Conservation (phyloP, 2,329 filamentous ascomycete genomes). For the Nothopassalora personata region DNA sequence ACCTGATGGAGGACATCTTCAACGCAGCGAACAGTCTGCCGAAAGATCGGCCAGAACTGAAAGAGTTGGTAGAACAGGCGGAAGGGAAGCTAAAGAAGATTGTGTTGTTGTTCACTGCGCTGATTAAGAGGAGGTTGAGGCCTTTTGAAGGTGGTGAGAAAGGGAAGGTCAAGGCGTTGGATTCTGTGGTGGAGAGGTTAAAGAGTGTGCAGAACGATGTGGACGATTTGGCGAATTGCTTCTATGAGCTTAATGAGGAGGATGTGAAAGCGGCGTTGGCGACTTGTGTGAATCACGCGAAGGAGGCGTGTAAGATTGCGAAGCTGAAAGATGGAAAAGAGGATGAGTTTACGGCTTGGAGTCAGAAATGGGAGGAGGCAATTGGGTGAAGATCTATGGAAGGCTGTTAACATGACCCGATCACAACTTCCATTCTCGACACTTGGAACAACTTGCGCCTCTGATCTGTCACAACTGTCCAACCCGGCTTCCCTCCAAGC, state of each 20-base stretch:
- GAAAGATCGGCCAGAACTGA: slow-evolving; percentile 59
- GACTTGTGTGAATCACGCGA: slow-evolving; percentile 56
- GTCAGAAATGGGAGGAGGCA: slow-evolving; percentile 49
- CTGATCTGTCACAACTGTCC: background rate
- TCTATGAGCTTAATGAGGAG: slow-evolving; percentile 62
- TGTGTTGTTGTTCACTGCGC: slow-evolving; percentile 62
- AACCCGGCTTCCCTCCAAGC: too few species aligned
- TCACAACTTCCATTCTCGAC: background rate
- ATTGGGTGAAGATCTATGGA: slow-evolving; percentile 20
- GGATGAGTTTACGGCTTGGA: slow-evolving; percentile 78
- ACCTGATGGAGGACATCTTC: slow-evolving; percentile 65
- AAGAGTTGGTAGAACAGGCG: slow-evolving; percentile 59
- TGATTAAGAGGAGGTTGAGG: slow-evolving; percentile 65
- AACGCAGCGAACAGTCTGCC: slow-evolving; percentile 57
- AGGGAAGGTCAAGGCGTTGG: slow-evolving; percentile 34
- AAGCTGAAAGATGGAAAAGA: slow-evolving; percentile 53
- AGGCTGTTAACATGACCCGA: background rate
- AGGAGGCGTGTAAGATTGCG: slow-evolving; percentile 52
- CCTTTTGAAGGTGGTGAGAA: slow-evolving; percentile 16
- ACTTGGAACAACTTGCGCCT: background rate
- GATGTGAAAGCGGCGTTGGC: slow-evolving; percentile 57
- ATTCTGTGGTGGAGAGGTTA: slow-evolving; percentile 54
- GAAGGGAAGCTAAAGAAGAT: slow-evolving; percentile 63
- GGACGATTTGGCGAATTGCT: slow-evolving; percentile 63
- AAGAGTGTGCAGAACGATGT: slow-evolving; percentile 60